Base-by-base conservation (phyloP, 352 stramenopile species). In the Phytophthora colocasiae region DNA sequence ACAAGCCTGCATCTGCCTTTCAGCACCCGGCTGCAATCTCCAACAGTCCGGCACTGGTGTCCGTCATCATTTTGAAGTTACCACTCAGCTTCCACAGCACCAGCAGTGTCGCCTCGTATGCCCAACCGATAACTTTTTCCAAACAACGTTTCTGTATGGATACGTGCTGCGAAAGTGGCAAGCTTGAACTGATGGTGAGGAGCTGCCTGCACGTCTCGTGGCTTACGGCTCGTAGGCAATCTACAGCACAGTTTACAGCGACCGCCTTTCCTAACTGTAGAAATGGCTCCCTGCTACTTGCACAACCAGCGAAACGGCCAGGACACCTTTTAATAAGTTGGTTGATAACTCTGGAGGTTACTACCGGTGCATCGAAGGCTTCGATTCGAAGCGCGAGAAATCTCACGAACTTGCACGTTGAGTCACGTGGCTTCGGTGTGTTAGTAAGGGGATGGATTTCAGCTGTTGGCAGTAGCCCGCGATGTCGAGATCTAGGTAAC, bases 91-190 rank as follows among this genome's bases (percentile, higher is more conserved):
- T 65, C 57, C 45, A 11, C 57, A 46, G 14, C 10, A 24, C 38
- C 57, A 65, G 46, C 46, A 65, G 57, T 38, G 6, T 14, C 38
- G 24, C 45, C 46, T n/a, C n/a, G n/a, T 22, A 22, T 22, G 27
- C 27, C 27, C 27, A 31, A 8, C n/a, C n/a, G n/a, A n/a, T n/a
- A 22, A 22, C 22, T 22, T 22, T 1, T 22, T 22, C 22, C 22
- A 22, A 22, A 22, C 22, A 22, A 22, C 22, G 22, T 22, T 22
- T 22, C 22, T 22, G 22, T 22, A 22, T 22, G 2, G 22, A 22
- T 22, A 22, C 22, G 22, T 22, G 22, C 22, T 22, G 22, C 22
- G 22, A 22, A 22, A 22, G 22, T 22, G 22, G 22, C 22, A 22
- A 22, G 22, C 22, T 22, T 22, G 22, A 2, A 31, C 27, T 31